These are phyloP conservation scores for Hypomontagnella monticulosa DNA, from an alignment of 495 filamentous ascomycete genomes.

Conservation along the genomic window DNA sequence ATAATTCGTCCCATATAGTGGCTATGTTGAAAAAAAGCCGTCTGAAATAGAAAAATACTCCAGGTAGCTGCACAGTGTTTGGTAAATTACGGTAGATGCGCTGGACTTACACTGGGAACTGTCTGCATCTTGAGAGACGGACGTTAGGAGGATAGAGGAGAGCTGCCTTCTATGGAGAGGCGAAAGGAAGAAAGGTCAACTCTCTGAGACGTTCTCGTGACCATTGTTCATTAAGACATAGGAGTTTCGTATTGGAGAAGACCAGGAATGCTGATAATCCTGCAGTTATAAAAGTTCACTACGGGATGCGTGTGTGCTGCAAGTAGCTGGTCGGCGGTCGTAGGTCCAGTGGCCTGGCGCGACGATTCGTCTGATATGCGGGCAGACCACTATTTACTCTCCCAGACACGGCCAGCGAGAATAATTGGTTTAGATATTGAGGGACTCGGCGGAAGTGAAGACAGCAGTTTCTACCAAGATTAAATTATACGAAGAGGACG, in stretches of 20 bases:
- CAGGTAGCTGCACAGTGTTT: conserved; percentile 5
- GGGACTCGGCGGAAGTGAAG: conserved; percentile 9
- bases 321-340: conserved; percentile 31
- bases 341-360: conserved; percentile 40
- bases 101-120: conserved; percentile 69
- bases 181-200: conserved; percentile 48
- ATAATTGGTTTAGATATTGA: conserved; percentile 19
- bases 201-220: conserved; percentile 45
- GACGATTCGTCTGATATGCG: conserved; percentile 35
- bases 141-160: conserved; percentile 52
- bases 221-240: conserved; percentile 48
- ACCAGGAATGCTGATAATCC: conserved; percentile 43
- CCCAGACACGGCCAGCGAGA: conserved; percentile 15
- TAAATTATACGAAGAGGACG: too few species aligned
- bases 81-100: conserved; percentile 12
- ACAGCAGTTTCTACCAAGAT: conserved; percentile 1
- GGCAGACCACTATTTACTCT: conserved; percentile 35
- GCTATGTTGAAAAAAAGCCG: not conserved
- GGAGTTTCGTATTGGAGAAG: conserved; percentile 32
- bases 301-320: conserved; percentile 28
- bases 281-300: conserved; percentile 33
- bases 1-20: not conserved
- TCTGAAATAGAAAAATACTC: conserved; percentile 4
- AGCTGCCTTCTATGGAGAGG: conserved; percentile 51
- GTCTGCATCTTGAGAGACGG: conserved; percentile 66